Percentiles rank a stretch among this genome's conserved stretches.
Conservation (phyloP, 257 asterid species). For the Solanum tacnaense region DNA sequence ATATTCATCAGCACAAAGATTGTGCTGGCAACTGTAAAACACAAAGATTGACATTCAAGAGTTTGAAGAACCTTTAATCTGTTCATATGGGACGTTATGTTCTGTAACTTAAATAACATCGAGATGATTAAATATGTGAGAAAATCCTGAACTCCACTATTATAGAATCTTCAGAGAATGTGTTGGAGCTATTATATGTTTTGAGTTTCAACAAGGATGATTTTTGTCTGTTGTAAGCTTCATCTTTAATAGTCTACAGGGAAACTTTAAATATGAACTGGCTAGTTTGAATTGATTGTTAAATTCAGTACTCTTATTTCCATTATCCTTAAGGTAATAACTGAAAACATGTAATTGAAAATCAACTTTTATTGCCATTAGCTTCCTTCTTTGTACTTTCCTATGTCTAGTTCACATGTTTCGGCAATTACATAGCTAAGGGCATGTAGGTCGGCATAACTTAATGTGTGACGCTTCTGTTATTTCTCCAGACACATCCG, state of each 20-base stretch:
- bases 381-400: neutral
- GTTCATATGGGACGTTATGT: neutral
- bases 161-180: neutral
- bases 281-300: neutral
- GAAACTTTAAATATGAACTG: neutral
- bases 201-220: neutral
- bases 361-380: neutral
- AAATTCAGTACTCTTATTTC: neutral
- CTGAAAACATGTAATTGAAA: neutral
- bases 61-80: neutral
- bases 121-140: neutral
- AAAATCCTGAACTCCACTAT: neutral
- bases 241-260: neutral
- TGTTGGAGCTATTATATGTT: neutral
- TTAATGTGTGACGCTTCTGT: neutral
- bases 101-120: neutral
- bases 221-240: neutral
- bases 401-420: neutral
- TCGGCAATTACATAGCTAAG: neutral
- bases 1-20: neutral
- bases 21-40: neutral
- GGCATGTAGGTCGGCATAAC: neutral
- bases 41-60: neutral
- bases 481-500: constrained; percentile 35
- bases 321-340: neutral